Evolutionary conservation across 331 rosid genomes (phyloP).

Genomic region (Erythrophleum ivorense): DNA sequence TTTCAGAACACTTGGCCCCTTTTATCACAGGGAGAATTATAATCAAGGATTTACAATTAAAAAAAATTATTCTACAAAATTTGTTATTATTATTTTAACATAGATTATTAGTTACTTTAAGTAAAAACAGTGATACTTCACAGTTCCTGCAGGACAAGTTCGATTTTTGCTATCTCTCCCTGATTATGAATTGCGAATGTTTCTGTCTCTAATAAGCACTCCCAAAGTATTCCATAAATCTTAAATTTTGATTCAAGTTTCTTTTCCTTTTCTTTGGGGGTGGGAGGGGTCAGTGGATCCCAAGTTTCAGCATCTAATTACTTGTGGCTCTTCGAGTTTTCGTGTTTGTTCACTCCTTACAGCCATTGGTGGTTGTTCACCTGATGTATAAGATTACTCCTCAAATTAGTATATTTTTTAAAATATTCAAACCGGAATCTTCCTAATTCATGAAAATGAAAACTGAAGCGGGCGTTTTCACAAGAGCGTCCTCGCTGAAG

Average conservation of each 20-base stretch:
- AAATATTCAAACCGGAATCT: conserved; percentile 33
- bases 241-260: conserved; percentile 1
- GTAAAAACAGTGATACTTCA: no score
- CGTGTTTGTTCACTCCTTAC: conserved; percentile 40
- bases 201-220: neutral
- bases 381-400: conserved; percentile 39
- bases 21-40: no score
- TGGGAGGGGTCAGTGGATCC: neutral
- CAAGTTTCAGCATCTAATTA: conserved; percentile 14
- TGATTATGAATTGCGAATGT: neutral
- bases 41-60: no score
- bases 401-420: conserved; percentile 31
- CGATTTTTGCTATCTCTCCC: neutral
- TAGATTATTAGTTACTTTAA: no score
- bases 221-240: conserved; percentile 4
- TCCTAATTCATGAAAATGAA: conserved; percentile 22
- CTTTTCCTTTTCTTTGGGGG: neutral
- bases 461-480: conserved; percentile 40
- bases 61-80: no score
- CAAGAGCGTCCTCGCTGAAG: conserved; percentile 28
- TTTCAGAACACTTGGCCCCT: neutral
- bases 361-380: conserved; percentile 52
- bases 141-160: neutral
- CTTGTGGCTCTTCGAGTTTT: conserved; percentile 46
- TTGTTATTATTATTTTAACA: no score